A percentile compares a stretch with the other conserved stretches of the same genome.
Evolutionary conservation across 768 basidiomycete genomes (phyloP).

Genomic region (Mrakia gelida): DNA sequence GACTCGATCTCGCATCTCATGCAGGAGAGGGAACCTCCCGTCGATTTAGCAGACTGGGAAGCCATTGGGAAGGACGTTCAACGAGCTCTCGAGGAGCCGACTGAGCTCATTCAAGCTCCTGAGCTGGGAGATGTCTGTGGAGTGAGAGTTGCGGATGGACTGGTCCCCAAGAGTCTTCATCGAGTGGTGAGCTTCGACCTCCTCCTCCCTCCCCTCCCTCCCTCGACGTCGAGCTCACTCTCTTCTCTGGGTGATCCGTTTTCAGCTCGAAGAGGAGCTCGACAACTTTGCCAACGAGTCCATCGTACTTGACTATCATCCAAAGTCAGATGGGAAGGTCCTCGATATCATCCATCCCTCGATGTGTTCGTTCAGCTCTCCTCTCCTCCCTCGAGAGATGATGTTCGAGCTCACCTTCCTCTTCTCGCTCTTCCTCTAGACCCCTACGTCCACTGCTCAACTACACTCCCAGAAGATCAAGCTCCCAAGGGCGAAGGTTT

Average conservation of each 20-base stretch:
- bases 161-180: constrained; percentile 17
- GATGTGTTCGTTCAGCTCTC: constrained; percentile 7
- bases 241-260: too few species aligned
- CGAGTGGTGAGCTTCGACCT: constrained; percentile 4
- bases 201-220: neutral
- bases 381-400: neutral
- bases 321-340: constrained; percentile 27
- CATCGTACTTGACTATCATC: constrained; percentile 14
- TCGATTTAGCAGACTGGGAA: neutral
- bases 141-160: too few species aligned
- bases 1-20: neutral
- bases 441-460: neutral
- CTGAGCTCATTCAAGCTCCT: neutral
- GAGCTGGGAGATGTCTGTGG: constrained; percentile 13
- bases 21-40: neutral
- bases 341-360: constrained; percentile 29
- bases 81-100: neutral
- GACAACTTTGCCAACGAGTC: constrained; percentile 2
- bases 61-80: neutral
- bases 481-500: neutral
- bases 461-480: neutral
- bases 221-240: neutral
- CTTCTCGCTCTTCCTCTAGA: constrained; percentile 61
- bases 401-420: constrained; percentile 61
- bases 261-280: constrained; percentile 19